These are phyloP conservation scores for Ceratobasidium sp. DNA, from an alignment of 1,284 basidiomycete species.

Conservation along the genomic window DNA sequence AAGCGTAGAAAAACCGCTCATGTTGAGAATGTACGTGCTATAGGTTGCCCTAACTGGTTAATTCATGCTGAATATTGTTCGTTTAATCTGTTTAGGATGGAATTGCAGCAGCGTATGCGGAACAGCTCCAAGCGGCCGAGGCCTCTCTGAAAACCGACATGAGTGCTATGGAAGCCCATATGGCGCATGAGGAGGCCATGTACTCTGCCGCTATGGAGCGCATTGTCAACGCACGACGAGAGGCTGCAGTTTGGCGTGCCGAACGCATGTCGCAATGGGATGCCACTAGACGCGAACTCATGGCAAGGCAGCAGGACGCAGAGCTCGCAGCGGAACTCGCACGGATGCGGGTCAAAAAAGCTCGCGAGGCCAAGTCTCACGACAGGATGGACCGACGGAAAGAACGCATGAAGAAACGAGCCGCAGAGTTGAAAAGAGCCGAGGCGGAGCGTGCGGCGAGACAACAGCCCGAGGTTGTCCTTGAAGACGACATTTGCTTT, in stretches of 20 bases:
- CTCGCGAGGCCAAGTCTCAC: not conserved
- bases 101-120: not conserved
- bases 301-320: conserved; percentile 29
- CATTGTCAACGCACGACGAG: conserved; percentile 26
- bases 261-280: conserved; percentile 28
- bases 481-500: conserved; percentile 17
- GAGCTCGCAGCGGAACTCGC: conserved; percentile 30
- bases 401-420: conserved; percentile 19
- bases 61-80: not conserved
- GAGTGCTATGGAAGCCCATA: conserved; percentile 13
- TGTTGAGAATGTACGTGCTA: conserved; percentile 1
- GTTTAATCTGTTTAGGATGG: conserved; percentile 9
- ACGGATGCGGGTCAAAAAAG: conserved; percentile 6
- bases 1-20: conserved; percentile 29
- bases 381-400: not conserved
- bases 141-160: conserved; percentile 14
- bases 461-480: conserved; percentile 23
- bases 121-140: conserved; percentile 8
- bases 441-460: conserved; percentile 28
- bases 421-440: conserved; percentile 18
- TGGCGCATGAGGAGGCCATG: conserved; percentile 26
- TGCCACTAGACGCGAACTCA: conserved; percentile 22
- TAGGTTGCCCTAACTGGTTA: not conserved
- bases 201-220: conserved; percentile 32
- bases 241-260: conserved; percentile 11